Base-by-base conservation (phyloP, 768 basidiomycete genomes). In the Leccinum sublutescens region DNA sequence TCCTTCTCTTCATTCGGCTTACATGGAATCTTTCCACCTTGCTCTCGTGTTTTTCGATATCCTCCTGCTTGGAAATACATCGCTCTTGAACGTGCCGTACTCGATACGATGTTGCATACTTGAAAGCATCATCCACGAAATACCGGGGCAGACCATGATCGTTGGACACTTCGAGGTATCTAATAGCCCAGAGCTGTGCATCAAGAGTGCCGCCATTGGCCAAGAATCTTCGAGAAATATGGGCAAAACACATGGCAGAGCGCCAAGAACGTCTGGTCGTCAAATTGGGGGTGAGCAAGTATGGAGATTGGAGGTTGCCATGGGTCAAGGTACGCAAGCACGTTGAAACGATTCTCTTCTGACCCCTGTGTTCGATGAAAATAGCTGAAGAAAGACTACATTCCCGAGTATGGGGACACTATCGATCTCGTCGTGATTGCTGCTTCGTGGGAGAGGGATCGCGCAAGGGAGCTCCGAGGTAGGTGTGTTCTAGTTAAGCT, bases 11-110 rank as follows among this genome's bases (percentile, higher is more conserved):
- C 58, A 71, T 50, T 80, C 82, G 8, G 74, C 76, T 3, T 71
- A 75, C 19, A 49, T 60, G 8, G 72, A 74, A 15, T 68, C 75
- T 10, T 79, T 85, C 2, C 87, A 86, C 60, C 83, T 95, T 7
- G 90, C 85, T 19, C 79, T 96, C 14, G 87, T 93, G 12, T 95
- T 94, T 76, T 97, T 95, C 66, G 95, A 96, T 66, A 66, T 95
- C 14, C 79, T 97, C 5, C 70, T 81, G n/a, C 74, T 93, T 0
- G 84, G 94, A 63, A 82, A 75, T n/a, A 64, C 71, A 36, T 85
- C 81, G 5, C 74, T 92, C 11, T 63, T 92, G 8, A 74, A 77
- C 12, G 69, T 68, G 4, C 72, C 86, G 0, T 95, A 95, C 65
- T 70, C 72, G 0, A 64, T 75, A 7, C 84, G 95, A 12, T 82